These are phyloP conservation scores for Iberis pinnata DNA, from an alignment of 345 rosid genomes.

Conservation along the genomic window DNA sequence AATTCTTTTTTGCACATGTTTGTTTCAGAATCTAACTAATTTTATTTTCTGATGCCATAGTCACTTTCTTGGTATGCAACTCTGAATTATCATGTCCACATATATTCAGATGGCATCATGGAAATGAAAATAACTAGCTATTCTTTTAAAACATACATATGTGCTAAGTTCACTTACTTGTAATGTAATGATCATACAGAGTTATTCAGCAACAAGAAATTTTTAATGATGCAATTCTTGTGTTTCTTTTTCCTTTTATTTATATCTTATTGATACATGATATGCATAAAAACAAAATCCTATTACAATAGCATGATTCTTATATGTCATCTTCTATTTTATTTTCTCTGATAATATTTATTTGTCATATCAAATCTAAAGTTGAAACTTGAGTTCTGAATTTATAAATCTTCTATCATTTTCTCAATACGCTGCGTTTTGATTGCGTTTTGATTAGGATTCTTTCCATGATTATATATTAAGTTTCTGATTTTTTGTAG, in stretches of 20 bases:
- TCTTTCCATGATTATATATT: no score
- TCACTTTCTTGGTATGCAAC: neutral
- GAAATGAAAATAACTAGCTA: no score
- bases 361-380: no score
- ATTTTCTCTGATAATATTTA: no score
- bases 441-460: no score
- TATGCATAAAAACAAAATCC: neutral
- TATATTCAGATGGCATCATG: neutral
- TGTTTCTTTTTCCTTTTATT: neutral
- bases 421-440: no score
- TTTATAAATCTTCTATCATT: no score
- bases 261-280: no score
- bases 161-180: neutral
- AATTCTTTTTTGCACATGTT: no score
- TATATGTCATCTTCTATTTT: no score
- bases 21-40: neutral
- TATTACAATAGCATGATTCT: slow-evolving; percentile 5
- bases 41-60: neutral
- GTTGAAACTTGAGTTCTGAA: no score
- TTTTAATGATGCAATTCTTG: neutral
- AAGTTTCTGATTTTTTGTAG: no score
- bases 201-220: neutral
- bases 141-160: neutral
- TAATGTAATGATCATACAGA: neutral
- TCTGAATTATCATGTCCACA: neutral